Evolutionary conservation across 768 basidiomycete species (phyloP), one percentile per base, ranked within the genome.

Genomic region (Russula lepida): DNA sequence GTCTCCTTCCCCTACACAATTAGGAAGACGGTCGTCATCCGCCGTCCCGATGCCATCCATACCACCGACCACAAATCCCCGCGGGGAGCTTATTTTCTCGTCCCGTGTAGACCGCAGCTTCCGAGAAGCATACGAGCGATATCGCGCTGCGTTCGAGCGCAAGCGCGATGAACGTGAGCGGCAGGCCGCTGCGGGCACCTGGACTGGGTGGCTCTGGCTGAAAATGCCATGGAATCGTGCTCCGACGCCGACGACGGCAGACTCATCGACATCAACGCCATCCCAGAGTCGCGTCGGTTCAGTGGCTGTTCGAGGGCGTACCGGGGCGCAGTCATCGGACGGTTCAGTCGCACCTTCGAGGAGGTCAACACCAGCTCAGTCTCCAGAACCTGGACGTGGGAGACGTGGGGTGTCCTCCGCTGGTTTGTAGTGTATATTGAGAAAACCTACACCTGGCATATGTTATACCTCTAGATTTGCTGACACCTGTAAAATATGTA

Each of bases 51-150:
- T 92, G 58, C 77, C 86, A 1, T 83, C 91, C n/a, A 95, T 97
- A 44, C 93, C 94, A 3, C 92, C 93, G 0, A 80, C 92, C 15
- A 77, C 78, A 30, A 97, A 93, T 72, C 94, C 95, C 3, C 86
- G 95, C 15, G 95, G 97, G 53, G 97, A 99, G 70, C 84, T 99
- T 61, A 97, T 98, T 58, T 97, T 99, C 74, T 93, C 90, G 3
- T 90, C 87, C 12, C 84, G 90, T 49, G 88, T 99, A 21, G 88
- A 91, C 62, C 80, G 81, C 54, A 69, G 72, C 21, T 98, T 98
- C 72, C 79, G 89, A 25, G 97, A 98, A 58, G 81, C 87, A 0
- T 99, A 99, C 74, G 95, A 98, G 72, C 82, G 92, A 17, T 93
- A 98, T 73, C 83, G 95, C 23, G 77, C 84, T 9, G 85, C 85